Conservation (phyloP, 352 stramenopile genomes). For the Phytophthora capsici region DNA sequence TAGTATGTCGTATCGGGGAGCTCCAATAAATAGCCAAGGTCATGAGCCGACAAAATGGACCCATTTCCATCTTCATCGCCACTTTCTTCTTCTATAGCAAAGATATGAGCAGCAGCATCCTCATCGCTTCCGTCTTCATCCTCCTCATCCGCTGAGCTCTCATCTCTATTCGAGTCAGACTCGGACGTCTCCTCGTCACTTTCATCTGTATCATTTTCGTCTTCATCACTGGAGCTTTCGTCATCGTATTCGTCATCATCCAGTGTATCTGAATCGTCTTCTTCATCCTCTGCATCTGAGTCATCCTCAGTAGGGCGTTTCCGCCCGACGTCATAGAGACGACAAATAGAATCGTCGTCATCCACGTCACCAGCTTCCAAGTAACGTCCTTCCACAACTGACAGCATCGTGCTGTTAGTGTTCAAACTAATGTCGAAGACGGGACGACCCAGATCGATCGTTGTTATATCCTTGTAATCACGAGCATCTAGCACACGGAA, state of each 20-base stretch:
- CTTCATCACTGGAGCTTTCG: slow-evolving; percentile 60
- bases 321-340: slow-evolving; percentile 88
- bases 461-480: slow-evolving; percentile 88
- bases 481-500: slow-evolving; percentile 83
- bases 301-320: slow-evolving; percentile 88
- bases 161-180: slow-evolving; percentile 30
- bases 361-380: slow-evolving; percentile 59
- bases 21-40: slow-evolving; percentile 77
- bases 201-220: slow-evolving; percentile 59
- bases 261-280: slow-evolving; percentile 71
- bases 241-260: slow-evolving; percentile 86
- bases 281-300: slow-evolving; percentile 83
- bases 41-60: slow-evolving; percentile 52
- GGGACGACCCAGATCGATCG: slow-evolving; percentile 78
- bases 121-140: slow-evolving; percentile 36
- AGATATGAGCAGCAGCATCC: slow-evolving; percentile 20
- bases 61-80: slow-evolving; percentile 49
- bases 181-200: slow-evolving; percentile 43
- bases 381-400: slow-evolving; percentile 80
- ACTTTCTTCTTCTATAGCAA: slow-evolving; percentile 41
- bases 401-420: slow-evolving; percentile 66
- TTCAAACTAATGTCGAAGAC: slow-evolving; percentile 81
- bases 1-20: slow-evolving; percentile 77
- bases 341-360: slow-evolving; percentile 82
- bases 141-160: slow-evolving; percentile 42